These are phyloP conservation scores for Vigna trinervia DNA, from an alignment of 306 rosid species.

Conservation along the genomic window DNA sequence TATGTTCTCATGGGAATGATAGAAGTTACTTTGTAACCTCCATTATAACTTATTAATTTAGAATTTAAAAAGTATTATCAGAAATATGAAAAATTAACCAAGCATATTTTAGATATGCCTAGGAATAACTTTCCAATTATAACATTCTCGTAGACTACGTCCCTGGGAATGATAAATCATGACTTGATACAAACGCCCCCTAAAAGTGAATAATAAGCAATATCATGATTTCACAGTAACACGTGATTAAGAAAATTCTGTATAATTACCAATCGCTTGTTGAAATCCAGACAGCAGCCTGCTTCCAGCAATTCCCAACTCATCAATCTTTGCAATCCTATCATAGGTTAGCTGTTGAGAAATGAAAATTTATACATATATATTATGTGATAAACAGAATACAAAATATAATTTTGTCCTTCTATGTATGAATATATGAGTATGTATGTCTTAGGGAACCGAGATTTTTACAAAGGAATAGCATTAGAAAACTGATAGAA, in stretches of 20 bases:
- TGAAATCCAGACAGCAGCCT: constrained; percentile 67
- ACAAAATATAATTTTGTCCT: neutral
- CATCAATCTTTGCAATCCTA: constrained; percentile 74
- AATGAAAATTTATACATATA: constrained; percentile 32
- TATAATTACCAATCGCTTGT: constrained; percentile 73
- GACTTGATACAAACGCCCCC: too few relatives aligned
- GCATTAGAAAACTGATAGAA: too few relatives aligned
- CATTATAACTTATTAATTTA: too few relatives aligned
- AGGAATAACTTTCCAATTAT: too few relatives aligned
- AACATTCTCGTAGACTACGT: too few relatives aligned
- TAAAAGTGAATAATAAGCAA: neutral
- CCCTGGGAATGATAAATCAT: too few relatives aligned
- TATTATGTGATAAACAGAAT: constrained; percentile 8
- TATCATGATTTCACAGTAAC: constrained; percentile 7
- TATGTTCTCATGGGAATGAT: too few relatives aligned
- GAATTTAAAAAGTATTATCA: too few relatives aligned
- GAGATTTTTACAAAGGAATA: too few relatives aligned
- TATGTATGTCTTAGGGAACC: neutral
- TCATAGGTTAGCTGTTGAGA: constrained; percentile 43
- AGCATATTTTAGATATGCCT: too few relatives aligned
- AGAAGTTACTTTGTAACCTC: too few relatives aligned
- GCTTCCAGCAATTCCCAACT: constrained; percentile 64
- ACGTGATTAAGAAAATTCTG: constrained; percentile 29
- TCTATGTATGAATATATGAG: neutral
- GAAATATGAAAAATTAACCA: too few relatives aligned